These are phyloP conservation scores for Aphelidium insulamus DNA, from an alignment of 371 early-diverging fungal species.

Conservation along the genomic window DNA sequence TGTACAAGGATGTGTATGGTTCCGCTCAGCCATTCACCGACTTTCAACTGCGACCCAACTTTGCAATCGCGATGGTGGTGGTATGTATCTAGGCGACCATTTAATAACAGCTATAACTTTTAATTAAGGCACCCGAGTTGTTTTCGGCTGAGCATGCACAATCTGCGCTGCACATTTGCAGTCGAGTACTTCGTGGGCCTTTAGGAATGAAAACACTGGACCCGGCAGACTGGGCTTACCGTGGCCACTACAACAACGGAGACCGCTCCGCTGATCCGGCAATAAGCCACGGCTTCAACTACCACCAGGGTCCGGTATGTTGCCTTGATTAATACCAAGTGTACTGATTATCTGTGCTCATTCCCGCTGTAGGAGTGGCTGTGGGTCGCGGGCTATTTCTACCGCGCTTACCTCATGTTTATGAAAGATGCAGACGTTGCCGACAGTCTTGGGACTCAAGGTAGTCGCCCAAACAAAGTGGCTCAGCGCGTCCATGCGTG, in stretches of 20 bases:
- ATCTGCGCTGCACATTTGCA: slow-evolving; percentile 33
- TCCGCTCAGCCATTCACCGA: slow-evolving; percentile 48
- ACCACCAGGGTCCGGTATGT: slow-evolving; percentile 73
- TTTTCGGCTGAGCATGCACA: slow-evolving; percentile 54
- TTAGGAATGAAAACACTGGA: slow-evolving; percentile 87
- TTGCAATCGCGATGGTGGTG: slow-evolving; percentile 72
- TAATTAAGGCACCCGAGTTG: slow-evolving; percentile 58
- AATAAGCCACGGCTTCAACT: slow-evolving; percentile 83
- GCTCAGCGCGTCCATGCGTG: neutral
- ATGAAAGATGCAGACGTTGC: slow-evolving; percentile 7
- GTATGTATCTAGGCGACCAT: slow-evolving; percentile 8
- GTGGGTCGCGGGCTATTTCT: slow-evolving; percentile 71
- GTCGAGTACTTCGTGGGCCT: slow-evolving; percentile 48
- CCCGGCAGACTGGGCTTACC: slow-evolving; percentile 67
- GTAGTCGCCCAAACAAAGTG: neutral
- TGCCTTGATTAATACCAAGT: neutral
- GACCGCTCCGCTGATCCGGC: slow-evolving; percentile 61
- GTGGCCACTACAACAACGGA: slow-evolving; percentile 71
- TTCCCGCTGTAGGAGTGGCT: slow-evolving; percentile 51
- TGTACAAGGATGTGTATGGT: slow-evolving; percentile 77
- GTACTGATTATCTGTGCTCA: neutral
- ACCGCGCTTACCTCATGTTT: slow-evolving; percentile 43
- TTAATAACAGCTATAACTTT: neutral
- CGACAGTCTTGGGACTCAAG: slow-evolving; percentile 8
- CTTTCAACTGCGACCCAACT: slow-evolving; percentile 83